These are phyloP conservation scores for Chlamydomonas sp. DNA, from an alignment of 139 green algal genomes.

Conservation along the genomic window DNA sequence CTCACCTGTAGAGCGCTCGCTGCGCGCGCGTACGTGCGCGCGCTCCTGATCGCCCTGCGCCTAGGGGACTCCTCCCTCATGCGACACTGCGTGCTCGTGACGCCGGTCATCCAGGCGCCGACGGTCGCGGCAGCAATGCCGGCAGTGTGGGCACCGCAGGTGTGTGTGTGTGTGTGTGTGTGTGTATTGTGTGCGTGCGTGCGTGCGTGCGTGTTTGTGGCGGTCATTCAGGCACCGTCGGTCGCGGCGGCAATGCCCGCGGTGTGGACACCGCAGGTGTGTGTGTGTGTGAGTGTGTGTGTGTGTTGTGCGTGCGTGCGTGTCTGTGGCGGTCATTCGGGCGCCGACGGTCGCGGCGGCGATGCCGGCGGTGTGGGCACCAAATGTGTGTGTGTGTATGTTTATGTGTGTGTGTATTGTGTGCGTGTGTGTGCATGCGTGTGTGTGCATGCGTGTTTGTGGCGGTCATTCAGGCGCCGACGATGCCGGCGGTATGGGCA, in stretches of 20 bases:
- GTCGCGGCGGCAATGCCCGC: no score
- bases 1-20: slow-evolving; percentile 43
- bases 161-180: no score
- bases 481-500: no score
- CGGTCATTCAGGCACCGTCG: no score
- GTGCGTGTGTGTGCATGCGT: not conserved
- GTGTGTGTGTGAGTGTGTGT: no score
- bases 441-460: no score
- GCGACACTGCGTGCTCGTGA: slow-evolving; percentile 30
- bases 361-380: not conserved
- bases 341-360: slow-evolving; percentile 20
- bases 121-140: slow-evolving; percentile 1
- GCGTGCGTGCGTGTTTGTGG: no score
- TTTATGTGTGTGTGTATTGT: not conserved
- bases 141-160: not conserved
- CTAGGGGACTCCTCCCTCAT: slow-evolving; percentile 54
- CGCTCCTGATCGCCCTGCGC: slow-evolving; percentile 73
- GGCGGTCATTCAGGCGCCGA: no score
- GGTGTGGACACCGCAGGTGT: no score
- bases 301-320: no score
- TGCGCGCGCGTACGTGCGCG: slow-evolving; percentile 42
- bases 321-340: slow-evolving; percentile 22
- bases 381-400: no score
- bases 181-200: no score
- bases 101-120: slow-evolving; percentile 34